Conservation (phyloP, 2,329 filamentous ascomycete genomes). For the Teratosphaeria pseudoeucalypti region DNA sequence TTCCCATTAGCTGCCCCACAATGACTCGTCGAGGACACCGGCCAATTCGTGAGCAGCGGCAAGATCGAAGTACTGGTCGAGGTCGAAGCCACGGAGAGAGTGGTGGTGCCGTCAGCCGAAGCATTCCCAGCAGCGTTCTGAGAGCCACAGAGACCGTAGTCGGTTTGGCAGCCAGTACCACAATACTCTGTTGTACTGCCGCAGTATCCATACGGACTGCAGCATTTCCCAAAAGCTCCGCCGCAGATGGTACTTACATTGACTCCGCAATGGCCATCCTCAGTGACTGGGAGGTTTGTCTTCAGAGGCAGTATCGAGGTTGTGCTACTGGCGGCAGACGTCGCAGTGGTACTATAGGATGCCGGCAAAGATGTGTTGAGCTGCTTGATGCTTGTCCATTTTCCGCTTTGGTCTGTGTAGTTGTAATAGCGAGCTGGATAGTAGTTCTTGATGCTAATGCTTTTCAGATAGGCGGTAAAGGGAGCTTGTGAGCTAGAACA, state of each 20-base stretch:
- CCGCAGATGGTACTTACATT: not conserved
- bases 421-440: constrained; percentile 39
- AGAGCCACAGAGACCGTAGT: not conserved
- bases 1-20: too few species aligned
- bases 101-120: not conserved
- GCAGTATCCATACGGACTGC: not conserved
- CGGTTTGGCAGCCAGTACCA: not conserved
- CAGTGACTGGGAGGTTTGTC: not conserved
- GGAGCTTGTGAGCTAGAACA: constrained; percentile 18
- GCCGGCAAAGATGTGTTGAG: constrained; percentile 8
- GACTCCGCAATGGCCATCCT: not conserved
- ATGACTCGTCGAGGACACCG: too few species aligned
- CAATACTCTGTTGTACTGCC: not conserved
- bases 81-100: not conserved
- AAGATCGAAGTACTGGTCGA: not conserved
- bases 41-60: too few species aligned
- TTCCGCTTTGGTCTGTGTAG: constrained; percentile 40
- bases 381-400: constrained; percentile 39
- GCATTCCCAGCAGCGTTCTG: not conserved
- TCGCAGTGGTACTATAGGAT: constrained; percentile 1
- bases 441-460: constrained; percentile 43
- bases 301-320: not conserved
- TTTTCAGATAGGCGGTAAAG: constrained; percentile 43
- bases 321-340: not conserved
- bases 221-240: not conserved